phyloP scores from a whole-genome alignment of 306 rosid genomes.

The Fragaria ananassa region DNA sequence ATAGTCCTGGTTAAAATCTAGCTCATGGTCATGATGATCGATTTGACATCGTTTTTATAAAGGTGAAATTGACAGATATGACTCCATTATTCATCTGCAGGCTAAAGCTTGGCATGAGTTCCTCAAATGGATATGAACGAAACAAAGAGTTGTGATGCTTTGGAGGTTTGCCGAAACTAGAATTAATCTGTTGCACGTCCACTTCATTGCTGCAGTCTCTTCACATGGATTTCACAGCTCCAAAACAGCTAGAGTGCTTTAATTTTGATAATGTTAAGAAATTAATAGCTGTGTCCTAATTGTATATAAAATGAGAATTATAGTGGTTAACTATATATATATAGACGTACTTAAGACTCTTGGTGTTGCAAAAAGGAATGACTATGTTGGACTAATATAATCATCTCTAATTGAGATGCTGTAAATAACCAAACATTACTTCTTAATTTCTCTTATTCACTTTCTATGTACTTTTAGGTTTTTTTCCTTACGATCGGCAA shows the following conservation, averaged over 20 bases:
- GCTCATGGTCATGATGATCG: not conserved
- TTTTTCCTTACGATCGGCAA: not conserved
- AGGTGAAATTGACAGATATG: not conserved
- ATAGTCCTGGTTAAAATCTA: not conserved
- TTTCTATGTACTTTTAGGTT: not conserved
- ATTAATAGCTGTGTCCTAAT: no score
- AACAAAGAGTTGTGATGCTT: not conserved
- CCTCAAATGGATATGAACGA: not conserved
- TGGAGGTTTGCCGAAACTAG: not conserved
- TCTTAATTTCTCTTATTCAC: not conserved
- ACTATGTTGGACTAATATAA: not conserved
- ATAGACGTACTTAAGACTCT: not conserved
- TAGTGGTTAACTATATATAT: no score
- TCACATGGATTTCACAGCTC: not conserved
- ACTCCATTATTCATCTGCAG: not conserved
- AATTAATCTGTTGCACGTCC: not conserved
- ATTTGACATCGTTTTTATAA: not conserved
- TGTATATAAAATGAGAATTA: not conserved
- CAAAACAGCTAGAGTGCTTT: not conserved
- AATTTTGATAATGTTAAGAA: not conserved
- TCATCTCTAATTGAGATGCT: not conserved
- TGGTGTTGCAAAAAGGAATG: no score
- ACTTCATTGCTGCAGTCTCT: not conserved
- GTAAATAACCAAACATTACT: not conserved
- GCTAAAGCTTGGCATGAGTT: not conserved